Evolutionary conservation across 1,139 yeast genomes (phyloP).

Genomic region (Suhomyces bribrorum): DNA sequence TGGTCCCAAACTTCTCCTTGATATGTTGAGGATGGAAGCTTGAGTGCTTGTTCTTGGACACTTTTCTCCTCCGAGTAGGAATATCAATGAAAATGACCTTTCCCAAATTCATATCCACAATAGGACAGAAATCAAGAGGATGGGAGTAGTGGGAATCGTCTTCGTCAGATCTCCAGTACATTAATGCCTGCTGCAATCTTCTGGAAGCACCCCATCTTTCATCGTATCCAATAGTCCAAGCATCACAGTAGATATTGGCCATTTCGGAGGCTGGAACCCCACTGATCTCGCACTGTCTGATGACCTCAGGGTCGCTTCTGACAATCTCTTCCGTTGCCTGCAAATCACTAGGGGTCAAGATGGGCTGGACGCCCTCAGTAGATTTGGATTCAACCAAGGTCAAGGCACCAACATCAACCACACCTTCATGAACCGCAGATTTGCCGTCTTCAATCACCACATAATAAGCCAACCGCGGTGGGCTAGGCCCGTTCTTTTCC

Average conservation of each 20-base stretch:
- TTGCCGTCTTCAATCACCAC: constrained; percentile 62
- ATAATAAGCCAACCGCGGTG: constrained; percentile 67
- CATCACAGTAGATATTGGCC: constrained; percentile 77
- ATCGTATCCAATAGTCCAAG: constrained; percentile 84
- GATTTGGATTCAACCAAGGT: constrained; percentile 49
- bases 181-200: constrained; percentile 77
- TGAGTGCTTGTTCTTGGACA: constrained; percentile 66
- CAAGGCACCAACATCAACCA: constrained; percentile 55
- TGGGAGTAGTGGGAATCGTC: constrained; percentile 84
- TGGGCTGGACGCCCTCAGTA: constrained; percentile 68
- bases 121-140: constrained; percentile 81
- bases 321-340: constrained; percentile 63
- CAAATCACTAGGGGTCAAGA: constrained; percentile 69
- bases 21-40: constrained; percentile 68
- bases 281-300: constrained; percentile 68
- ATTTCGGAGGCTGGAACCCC: constrained; percentile 68
- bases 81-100: constrained; percentile 74
- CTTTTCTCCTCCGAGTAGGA: constrained; percentile 72
- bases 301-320: constrained; percentile 67
- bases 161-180: constrained; percentile 76
- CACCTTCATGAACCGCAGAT: constrained; percentile 68
- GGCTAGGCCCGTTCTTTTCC: constrained; percentile 58
- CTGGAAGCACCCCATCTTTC: constrained; percentile 80
- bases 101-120: constrained; percentile 69
- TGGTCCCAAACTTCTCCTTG: constrained; percentile 57